phyloP scores from a whole-genome alignment of 2,329 filamentous ascomycete species.

The Arthrobotrys entomopaga region DNA sequence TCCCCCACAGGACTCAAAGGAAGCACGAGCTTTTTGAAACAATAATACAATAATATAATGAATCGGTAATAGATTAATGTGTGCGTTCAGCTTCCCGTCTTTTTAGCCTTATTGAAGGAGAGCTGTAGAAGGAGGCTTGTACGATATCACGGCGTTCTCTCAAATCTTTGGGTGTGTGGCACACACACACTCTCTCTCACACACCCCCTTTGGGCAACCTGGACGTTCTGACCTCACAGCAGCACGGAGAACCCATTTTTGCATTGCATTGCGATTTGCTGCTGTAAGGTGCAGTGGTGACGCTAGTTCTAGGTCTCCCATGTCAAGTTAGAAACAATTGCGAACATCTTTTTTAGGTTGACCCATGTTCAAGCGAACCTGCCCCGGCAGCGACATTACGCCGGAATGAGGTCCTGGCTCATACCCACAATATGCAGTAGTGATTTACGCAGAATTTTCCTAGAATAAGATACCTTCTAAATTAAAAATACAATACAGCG shows the following conservation, averaged over 20 bases:
- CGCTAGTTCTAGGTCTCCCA: slow-evolving; percentile 52
- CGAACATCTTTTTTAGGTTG: slow-evolving; percentile 55
- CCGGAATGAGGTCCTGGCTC: slow-evolving; percentile 55
- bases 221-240: slow-evolving; percentile 15
- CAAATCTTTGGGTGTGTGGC: slow-evolving; percentile 32
- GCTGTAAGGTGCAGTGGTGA: slow-evolving; percentile 34
- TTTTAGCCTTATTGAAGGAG: slow-evolving; percentile 43
- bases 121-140: slow-evolving; percentile 50
- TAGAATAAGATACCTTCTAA: slow-evolving; percentile 55
- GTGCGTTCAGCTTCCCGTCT: slow-evolving; percentile 30
- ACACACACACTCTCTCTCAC: no score
- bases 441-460: slow-evolving; percentile 54
- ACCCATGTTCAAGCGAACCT: slow-evolving; percentile 54
- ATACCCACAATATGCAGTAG: slow-evolving; percentile 43
- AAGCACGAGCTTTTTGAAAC: slow-evolving; percentile 35
- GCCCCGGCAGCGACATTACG: slow-evolving; percentile 43
- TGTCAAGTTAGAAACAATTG: slow-evolving; percentile 55
- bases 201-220: slow-evolving; percentile 29
- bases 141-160: slow-evolving; percentile 18
- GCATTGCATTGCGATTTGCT: slow-evolving; percentile 14
- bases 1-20: slow-evolving; percentile 34
- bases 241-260: slow-evolving; percentile 5
- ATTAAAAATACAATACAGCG: slow-evolving; percentile 47
- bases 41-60: slow-evolving; percentile 16
- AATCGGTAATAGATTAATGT: no score